Conservation (phyloP, 371 early-diverging fungal genomes). For the Cokeromyces recurvatus region DNA sequence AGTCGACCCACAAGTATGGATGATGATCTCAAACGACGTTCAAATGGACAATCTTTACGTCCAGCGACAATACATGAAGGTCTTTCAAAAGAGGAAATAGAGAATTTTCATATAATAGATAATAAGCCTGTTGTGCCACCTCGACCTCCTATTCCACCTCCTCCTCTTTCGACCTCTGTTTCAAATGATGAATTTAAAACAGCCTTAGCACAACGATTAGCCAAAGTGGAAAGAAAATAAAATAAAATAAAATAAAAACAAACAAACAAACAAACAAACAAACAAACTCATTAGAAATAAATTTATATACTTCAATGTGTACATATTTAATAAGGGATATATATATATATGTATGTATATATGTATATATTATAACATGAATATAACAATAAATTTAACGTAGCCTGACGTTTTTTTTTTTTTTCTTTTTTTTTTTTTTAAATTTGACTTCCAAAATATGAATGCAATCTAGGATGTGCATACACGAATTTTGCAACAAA, state of each 20-base stretch:
- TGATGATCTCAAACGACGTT: conserved; percentile 1
- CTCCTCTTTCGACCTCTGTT: not conserved
- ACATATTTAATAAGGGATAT: too few relatives aligned
- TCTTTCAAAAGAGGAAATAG: conserved; percentile 5
- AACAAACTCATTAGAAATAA: too few relatives aligned
- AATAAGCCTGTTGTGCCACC: conserved; percentile 10
- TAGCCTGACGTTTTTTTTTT: not conserved
- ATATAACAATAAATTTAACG: too few relatives aligned
- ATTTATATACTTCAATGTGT: too few relatives aligned
- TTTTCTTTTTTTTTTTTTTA: conserved; percentile 1
- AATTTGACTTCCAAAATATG: conserved; percentile 12
- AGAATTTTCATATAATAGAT: not conserved
- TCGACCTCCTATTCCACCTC: conserved; percentile 3
- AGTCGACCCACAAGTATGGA: conserved; percentile 48
- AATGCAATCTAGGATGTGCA: conserved; percentile 6
- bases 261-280: too few relatives aligned
- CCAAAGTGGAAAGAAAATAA: conserved; percentile 1
- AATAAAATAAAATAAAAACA: too few relatives aligned
- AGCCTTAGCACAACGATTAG: conserved; percentile 18
- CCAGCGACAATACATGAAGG: conserved; percentile 16
- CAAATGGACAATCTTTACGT: not conserved
- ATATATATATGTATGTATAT: too few relatives aligned
- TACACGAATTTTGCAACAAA: conserved; percentile 1
- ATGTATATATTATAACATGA: too few relatives aligned
- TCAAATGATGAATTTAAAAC: conserved; percentile 15